Evolutionary conservation across 2,329 filamentous ascomycete genomes (phyloP).

Genomic region (Coniosporium tulheliwenetii): DNA sequence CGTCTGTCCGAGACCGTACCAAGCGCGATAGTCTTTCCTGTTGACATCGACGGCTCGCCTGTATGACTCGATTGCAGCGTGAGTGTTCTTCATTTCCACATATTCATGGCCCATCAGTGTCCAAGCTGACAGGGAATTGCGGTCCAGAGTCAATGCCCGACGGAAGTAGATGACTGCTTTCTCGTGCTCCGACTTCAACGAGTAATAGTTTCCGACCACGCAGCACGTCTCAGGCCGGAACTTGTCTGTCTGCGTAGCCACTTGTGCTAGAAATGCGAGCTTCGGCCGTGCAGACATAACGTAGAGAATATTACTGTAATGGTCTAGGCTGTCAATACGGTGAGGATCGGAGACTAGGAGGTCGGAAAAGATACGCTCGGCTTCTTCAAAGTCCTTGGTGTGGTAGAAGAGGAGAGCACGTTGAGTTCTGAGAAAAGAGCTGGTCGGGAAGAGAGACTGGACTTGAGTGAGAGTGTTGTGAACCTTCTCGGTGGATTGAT

Average conservation of each 20-base stretch:
- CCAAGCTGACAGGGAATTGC: conserved; percentile 87
- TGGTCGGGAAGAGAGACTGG: conserved; percentile 69
- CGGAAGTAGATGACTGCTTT: conserved; percentile 98
- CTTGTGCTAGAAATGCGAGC: conserved; percentile 78
- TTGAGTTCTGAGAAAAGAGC: conserved; percentile 81
- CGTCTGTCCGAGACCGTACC: conserved; percentile 93
- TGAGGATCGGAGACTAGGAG: conserved; percentile 52
- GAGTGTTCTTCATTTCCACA: conserved; percentile 95
- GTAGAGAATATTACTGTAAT: conserved; percentile 95
- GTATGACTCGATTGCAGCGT: conserved; percentile 80
- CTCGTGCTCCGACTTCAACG: conserved; percentile 82
- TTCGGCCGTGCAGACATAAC: conserved; percentile 80
- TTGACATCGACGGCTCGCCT: conserved; percentile 91
- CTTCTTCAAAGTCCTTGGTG: conserved; percentile 58
- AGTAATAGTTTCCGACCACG: conserved; percentile 95
- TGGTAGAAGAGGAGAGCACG: conserved; percentile 81
- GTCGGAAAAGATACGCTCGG: conserved; percentile 48
- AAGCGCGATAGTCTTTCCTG: conserved; percentile 87
- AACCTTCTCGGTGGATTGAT: conserved; percentile 64
- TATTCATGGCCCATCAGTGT: conserved; percentile 99
- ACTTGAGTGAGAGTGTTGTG: conserved; percentile 64
- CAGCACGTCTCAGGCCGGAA: conserved; percentile 96
- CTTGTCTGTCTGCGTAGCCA: conserved; percentile 83
- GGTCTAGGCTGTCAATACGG: conserved; percentile 77
- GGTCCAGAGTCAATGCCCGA: conserved; percentile 76